Base-by-base conservation (phyloP, 2,329 filamentous ascomycete genomes). In the Raffaelea arxii region DNA sequence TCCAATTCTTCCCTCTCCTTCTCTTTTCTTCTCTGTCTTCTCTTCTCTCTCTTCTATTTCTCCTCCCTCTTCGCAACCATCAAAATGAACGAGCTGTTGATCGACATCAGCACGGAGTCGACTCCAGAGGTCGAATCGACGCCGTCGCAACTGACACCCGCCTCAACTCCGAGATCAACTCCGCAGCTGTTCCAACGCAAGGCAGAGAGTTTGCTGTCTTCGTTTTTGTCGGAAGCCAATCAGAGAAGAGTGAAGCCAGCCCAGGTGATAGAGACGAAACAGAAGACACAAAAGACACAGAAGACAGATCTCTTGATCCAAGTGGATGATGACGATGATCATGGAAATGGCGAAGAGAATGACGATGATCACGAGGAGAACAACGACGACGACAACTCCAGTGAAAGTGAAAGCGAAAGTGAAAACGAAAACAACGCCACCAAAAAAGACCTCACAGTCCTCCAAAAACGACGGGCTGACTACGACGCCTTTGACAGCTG, bases 381-480 rank as follows among this genome's bases (percentile, higher is more conserved):
- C 11, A 30, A 24, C 6, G 32, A 37, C 23, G 38, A 32, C 16
- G 23, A 10, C 30, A 41, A 54, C 3, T 46, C 45, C 35, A 55
- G 48, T 16, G 57, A 62, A 16, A 53, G 53, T 27, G 56, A 58
- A 9, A 53, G 50, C 9, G 60, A 62, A 19, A 57, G 56, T 7
- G 56, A 16, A 16, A 40, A 48, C 24, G 32, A 36, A 18, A 36
- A 16, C 6, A 36, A 41, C 22, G 25, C 11, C 56, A 50, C 35
- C 47, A 49, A 47, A 51, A 50, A 43, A 59, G 27, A 64, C 64
- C 25, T 37, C 23, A 45, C n/a, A 18, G 16, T 67, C n/a, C 66
- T 66, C 1, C 66, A 75, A 40, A 69, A 66, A 52, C 74, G 73
- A 44, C 68, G 68, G 12, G 61, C 61, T 4, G 73, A 80, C 42